Conservation (phyloP, 257 asterid genomes). For the Nicotiana benthamiana region DNA sequence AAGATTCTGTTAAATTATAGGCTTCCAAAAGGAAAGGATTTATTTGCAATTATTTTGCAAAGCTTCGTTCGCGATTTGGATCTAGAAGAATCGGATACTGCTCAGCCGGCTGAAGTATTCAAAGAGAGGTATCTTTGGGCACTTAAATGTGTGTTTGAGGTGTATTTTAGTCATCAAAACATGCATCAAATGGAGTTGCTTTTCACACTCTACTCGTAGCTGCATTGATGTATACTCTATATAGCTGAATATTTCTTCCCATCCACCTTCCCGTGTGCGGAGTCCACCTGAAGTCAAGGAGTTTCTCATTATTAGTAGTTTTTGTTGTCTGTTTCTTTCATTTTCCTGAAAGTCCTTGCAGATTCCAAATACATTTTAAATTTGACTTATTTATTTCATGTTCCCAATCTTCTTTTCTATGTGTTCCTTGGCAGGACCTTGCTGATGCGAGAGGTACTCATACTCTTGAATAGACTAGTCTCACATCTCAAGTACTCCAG, state of each 20-base stretch:
- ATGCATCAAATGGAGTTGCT: background rate
- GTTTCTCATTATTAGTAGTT: background rate
- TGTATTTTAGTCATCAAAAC: background rate
- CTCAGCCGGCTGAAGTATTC: constrained; percentile 35
- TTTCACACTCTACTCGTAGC: background rate
- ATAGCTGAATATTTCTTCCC: background rate
- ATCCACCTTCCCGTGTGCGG: background rate
- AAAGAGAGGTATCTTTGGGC: constrained; percentile 52
- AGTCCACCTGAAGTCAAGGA: background rate
- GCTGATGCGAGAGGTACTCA: constrained; percentile 80
- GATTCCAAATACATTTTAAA: background rate
- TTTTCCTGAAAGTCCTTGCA: background rate
- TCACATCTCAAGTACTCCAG: constrained; percentile 72
- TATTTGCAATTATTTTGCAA: constrained; percentile 57
- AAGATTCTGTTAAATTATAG: constrained; percentile 46
- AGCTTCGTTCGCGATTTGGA: constrained; percentile 63
- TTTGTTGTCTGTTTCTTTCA: background rate
- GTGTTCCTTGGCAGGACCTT: constrained; percentile 41
- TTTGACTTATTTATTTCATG: background rate
- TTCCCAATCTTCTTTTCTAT: background rate
- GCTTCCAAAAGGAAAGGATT: constrained; percentile 44
- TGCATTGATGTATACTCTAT: background rate
- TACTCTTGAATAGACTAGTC: constrained; percentile 69
- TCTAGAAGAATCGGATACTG: constrained; percentile 41
- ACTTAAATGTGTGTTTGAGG: background rate